Base-by-base conservation (phyloP, 768 basidiomycete species). In the Hebeloma cylindrosporum region DNA sequence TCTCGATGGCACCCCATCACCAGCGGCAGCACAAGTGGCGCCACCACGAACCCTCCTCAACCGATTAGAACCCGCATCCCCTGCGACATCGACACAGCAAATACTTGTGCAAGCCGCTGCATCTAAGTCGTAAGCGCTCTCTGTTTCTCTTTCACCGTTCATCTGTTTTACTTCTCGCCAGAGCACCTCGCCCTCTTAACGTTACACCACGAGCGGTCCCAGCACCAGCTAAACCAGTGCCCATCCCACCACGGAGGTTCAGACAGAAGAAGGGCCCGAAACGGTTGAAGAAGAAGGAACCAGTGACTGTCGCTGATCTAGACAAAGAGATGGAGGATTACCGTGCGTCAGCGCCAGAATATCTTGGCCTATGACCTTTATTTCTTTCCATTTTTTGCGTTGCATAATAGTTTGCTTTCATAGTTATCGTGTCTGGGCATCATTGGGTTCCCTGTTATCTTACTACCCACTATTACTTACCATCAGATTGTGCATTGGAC, bases 261-360 rank as follows among this genome's bases (percentile, higher is more conserved):
- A 78, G 80, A 21, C 64, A 69, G 29, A 88, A 84, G 69, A 90
- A 88, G 56, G 88, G 88, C 0, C 83, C 88, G 0, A 82, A 78
- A 56, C 78, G 88, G 28, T 60, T 87, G 31, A 87, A 86, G 57
- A 88, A 88, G 50, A 41, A 54, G 22, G 46, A 48, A 36, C 45
- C 63, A 3, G 50, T 61, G 10, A 77, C 83, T 0, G 58, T 67
- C 5, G 80, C 74, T 20, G 78, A 88, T 47, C 71, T 90, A 17
- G 87, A 90, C 60, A 72, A 76, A 59, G 87, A 90, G 61, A 88
- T 90, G 83, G 88, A 90, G 44, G 82, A 84, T 37, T 90, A 88
- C 51, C 75, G 75, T 38, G 81, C 85, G 16, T 66, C 63, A 8
- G 69, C 65, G 51, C 55, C 58, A 26, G 44, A 47, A 18, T 40